Evolutionary conservation across 345 rosid species (phyloP).

Genomic region (Gossypium stocksii): DNA sequence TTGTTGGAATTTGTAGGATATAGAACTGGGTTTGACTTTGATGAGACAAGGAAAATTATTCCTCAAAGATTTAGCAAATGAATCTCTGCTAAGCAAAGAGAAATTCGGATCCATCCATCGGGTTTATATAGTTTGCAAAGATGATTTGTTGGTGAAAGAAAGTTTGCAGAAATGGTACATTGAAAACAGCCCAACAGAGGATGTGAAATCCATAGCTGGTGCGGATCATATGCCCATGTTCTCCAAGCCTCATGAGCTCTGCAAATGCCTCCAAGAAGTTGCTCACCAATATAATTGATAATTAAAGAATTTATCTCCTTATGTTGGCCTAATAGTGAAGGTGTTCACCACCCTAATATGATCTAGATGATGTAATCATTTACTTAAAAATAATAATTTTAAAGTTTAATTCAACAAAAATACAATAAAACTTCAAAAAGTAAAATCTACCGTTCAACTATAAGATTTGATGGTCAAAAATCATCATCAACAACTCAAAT

Average conservation of each 20-base stretch:
- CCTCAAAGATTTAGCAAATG: constrained; percentile 7
- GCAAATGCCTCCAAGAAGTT: constrained; percentile 15
- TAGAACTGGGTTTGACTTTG: constrained; percentile 6
- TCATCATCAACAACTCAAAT: too few relatives aligned
- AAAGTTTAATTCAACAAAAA: too few relatives aligned
- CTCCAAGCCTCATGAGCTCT: constrained; percentile 17
- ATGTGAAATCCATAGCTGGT: constrained; percentile 9
- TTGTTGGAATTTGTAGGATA: constrained; percentile 18
- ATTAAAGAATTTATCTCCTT: too few relatives aligned
- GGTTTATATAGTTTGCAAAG: constrained; percentile 10
- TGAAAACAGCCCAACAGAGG: constrained; percentile 14
- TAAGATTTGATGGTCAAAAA: too few relatives aligned
- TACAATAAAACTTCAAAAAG: too few relatives aligned
- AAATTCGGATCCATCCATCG: constrained; percentile 16
- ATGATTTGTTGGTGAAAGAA: constrained; percentile 11
- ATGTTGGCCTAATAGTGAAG: fast-evolving
- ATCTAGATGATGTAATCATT: too few relatives aligned
- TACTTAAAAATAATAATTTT: too few relatives aligned
- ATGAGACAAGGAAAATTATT: constrained; percentile 9
- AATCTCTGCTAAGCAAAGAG: constrained; percentile 12
- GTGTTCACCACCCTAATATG: too few relatives aligned
- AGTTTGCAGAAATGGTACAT: constrained; percentile 17
- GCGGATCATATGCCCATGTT: constrained; percentile 26
- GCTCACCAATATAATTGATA: constrained; percentile 14
- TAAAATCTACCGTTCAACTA: too few relatives aligned